These are phyloP conservation scores for Vanrija sp. DNA, from an alignment of 1,284 basidiomycete species.

Conservation along the genomic window DNA sequence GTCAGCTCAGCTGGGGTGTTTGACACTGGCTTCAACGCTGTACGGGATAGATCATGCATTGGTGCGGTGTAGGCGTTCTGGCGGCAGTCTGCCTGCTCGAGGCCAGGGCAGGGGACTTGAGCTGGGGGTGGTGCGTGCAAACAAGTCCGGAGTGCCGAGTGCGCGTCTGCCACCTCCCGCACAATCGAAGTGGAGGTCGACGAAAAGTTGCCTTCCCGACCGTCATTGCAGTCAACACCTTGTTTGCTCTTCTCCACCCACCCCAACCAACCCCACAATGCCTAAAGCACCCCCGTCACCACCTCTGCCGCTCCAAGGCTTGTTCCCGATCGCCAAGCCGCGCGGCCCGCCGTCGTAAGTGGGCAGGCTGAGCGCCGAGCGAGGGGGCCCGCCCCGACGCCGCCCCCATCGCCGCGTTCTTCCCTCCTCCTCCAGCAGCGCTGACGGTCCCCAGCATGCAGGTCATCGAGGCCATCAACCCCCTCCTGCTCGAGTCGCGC, in stretches of 20 bases:
- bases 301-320: conserved; percentile 46
- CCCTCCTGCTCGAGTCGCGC: conserved; percentile 69
- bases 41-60: too few relatives aligned
- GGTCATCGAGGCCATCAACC: conserved; percentile 80
- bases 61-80: too few relatives aligned
- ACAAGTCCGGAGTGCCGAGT: too few relatives aligned
- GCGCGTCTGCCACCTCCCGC: too few relatives aligned
- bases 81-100: too few relatives aligned
- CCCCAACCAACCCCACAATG: conserved; percentile 24
- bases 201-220: neutral
- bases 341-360: conserved; percentile 47
- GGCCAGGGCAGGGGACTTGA: too few relatives aligned
- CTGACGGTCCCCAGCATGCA: conserved; percentile 68
- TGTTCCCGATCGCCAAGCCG: conserved; percentile 50
- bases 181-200: neutral
- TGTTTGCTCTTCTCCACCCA: neutral
- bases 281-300: conserved; percentile 41
- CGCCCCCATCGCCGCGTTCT: neutral
- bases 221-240: neutral
- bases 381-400: neutral
- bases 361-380: neutral
- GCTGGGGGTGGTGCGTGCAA: too few relatives aligned
- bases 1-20: too few relatives aligned
- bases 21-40: too few relatives aligned
- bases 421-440: neutral